A percentile compares a stretch with the other conserved stretches of the same genome.
phyloP scores from a whole-genome alignment of 2,329 filamentous ascomycete genomes.

The Penicillium digitatum region DNA sequence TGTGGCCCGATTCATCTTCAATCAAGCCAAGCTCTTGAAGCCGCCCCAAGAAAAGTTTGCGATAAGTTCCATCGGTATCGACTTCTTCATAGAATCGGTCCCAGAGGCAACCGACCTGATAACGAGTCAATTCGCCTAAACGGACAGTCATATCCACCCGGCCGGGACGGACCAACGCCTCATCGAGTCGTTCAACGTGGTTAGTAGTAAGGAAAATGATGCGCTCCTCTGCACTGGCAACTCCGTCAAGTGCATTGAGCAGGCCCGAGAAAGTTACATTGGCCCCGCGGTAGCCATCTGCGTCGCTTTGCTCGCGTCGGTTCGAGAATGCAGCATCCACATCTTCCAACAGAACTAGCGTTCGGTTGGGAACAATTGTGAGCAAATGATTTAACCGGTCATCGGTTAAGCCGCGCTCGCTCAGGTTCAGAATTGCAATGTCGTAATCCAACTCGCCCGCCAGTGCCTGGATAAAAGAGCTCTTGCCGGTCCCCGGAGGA shows the following conservation, averaged over 20 bases:
- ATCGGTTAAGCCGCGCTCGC: conserved; percentile 82
- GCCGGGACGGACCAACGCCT: conserved; percentile 83
- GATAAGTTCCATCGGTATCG: conserved; percentile 60
- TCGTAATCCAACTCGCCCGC: conserved; percentile 90
- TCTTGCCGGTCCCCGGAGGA: conserved; percentile 87
- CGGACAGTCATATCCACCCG: conserved; percentile 90
- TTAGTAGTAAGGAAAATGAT: conserved; percentile 95
- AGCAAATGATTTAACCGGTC: conserved; percentile 82
- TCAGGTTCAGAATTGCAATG: conserved; percentile 88
- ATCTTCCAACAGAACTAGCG: conserved; percentile 80
- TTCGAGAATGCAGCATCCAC: conserved; percentile 88
- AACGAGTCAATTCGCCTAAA: conserved; percentile 79
- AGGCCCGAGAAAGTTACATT: conserved; percentile 93
- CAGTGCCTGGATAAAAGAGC: conserved; percentile 90
- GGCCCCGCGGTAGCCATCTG: conserved; percentile 79
- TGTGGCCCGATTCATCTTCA: conserved; percentile 51
- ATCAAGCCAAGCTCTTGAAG: conserved; percentile 69
- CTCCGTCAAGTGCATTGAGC: conserved; percentile 78
- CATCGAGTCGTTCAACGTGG: conserved; percentile 82
- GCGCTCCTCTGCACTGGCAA: conserved; percentile 91
- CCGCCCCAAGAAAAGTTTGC: conserved; percentile 65
- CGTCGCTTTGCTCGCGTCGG: conserved; percentile 64
- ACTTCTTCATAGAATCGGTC: conserved; percentile 88
- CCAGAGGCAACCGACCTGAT: conserved; percentile 86
- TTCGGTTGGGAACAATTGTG: conserved; percentile 77